Conservation (phyloP, 441 rosid species). For the Gossypium gossypioides region DNA sequence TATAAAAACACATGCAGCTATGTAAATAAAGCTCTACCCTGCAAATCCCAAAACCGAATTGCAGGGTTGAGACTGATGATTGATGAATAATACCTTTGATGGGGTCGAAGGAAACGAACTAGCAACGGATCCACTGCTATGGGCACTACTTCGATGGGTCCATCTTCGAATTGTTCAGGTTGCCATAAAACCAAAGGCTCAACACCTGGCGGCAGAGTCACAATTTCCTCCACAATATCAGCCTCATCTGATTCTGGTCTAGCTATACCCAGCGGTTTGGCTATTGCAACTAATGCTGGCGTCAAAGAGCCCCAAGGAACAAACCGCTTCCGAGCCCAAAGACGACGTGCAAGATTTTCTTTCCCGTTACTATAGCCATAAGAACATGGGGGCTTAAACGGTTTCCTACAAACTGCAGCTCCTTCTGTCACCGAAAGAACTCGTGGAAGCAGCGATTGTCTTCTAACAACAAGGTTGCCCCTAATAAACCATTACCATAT, state of each 20-base stretch:
- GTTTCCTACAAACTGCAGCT: conserved; percentile 83
- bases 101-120: conserved; percentile 85
- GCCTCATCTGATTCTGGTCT: conserved; percentile 17
- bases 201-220: conserved; percentile 67
- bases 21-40: neutral
- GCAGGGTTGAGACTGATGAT: neutral
- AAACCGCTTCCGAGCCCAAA: conserved; percentile 77
- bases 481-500: conserved; percentile 26
- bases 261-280: conserved; percentile 25
- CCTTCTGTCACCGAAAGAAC: conserved; percentile 79
- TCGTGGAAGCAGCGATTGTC: conserved; percentile 79
- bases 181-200: conserved; percentile 86
- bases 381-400: conserved; percentile 80
- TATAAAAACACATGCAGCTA: neutral
- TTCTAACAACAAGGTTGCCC: conserved; percentile 71
- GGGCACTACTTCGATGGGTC: conserved; percentile 22
- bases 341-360: conserved; percentile 68
- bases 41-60: neutral
- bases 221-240: conserved; percentile 46
- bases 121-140: conserved; percentile 78
- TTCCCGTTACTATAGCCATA: conserved; percentile 47
- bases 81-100: conserved; percentile 65
- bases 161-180: conserved; percentile 48
- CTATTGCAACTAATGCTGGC: conserved; percentile 45
- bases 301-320: conserved; percentile 86